Evolutionary conservation across 2,329 filamentous ascomycete genomes (phyloP).

Genomic region (Cladosporium sp.): DNA sequence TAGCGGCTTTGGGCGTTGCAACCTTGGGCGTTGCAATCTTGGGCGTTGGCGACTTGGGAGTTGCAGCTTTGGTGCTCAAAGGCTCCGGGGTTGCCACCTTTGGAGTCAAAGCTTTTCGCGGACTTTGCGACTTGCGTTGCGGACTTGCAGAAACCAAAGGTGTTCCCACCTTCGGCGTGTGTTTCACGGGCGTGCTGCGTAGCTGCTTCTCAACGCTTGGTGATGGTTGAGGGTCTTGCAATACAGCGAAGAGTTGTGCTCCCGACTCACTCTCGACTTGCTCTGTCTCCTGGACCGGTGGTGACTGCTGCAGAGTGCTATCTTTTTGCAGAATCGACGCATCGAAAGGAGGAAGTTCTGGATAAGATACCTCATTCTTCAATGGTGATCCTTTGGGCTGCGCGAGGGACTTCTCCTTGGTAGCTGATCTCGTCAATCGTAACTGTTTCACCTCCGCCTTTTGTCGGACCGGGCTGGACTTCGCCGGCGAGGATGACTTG

Average conservation of each 20-base stretch:
- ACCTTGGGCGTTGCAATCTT: constrained; percentile 14
- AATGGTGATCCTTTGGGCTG: constrained; percentile 20
- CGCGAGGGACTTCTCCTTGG: not conserved
- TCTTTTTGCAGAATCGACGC: not conserved
- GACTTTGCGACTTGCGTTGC: constrained; percentile 16
- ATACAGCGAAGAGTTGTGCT: constrained; percentile 23
- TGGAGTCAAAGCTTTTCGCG: constrained; percentile 12
- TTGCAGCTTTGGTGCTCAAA: not conserved
- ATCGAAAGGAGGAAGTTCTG: constrained; percentile 24
- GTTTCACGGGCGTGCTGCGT: constrained; percentile 26
- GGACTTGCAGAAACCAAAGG: not conserved
- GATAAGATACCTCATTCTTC: constrained; percentile 25
- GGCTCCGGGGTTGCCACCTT: not conserved
- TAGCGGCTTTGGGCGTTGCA: not conserved
- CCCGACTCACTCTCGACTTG: constrained; percentile 19
- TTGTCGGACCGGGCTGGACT: not conserved
- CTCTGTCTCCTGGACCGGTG: not conserved
- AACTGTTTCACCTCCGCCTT: constrained; percentile 1
- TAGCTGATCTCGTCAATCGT: constrained; percentile 9
- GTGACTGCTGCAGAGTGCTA: not conserved
- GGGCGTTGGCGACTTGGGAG: constrained; percentile 13
- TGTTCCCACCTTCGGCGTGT: constrained; percentile 21
- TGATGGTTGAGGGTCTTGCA: constrained; percentile 28
- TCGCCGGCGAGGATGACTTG: constrained; percentile 17
- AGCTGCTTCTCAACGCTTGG: constrained; percentile 32